A percentile compares a stretch with the other conserved stretches of the same genome.
Conservation (phyloP, 805 yeast species). For the Pichia eremophila region DNA sequence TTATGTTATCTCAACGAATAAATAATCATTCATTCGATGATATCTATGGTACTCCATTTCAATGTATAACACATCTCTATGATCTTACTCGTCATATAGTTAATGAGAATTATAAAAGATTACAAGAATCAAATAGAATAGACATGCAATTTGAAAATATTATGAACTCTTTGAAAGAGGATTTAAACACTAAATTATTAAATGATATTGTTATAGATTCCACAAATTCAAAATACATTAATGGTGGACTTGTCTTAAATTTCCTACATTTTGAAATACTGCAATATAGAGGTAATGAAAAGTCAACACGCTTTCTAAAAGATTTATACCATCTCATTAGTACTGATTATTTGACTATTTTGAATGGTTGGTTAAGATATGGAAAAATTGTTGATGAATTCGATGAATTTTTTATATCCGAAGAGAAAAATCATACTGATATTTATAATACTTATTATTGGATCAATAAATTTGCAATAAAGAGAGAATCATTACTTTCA, state of each 20-base stretch:
- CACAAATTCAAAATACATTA: constrained; percentile 43
- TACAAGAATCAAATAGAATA: constrained; percentile 22
- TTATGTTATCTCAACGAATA: constrained; percentile 45
- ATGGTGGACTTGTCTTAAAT: constrained; percentile 69
- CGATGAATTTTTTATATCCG: constrained; percentile 71
- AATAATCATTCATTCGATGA: constrained; percentile 10
- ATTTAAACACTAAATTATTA: constrained; percentile 23
- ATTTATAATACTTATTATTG: constrained; percentile 47
- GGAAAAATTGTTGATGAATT: constrained; percentile 74
- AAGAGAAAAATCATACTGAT: constrained; percentile 12
- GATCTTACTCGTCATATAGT: constrained; percentile 43
- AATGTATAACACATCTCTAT: constrained; percentile 44
- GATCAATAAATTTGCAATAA: constrained; percentile 65
- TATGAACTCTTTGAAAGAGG: constrained; percentile 30
- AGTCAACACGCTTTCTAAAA: constrained; percentile 42
- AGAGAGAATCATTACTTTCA: constrained; percentile 65
- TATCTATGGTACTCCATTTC: constrained; percentile 18
- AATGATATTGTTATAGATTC: constrained; percentile 46
- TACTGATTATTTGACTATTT: constrained; percentile 50
- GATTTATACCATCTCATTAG: constrained; percentile 51
- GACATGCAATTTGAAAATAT: constrained; percentile 24
- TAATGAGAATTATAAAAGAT: constrained; percentile 34
- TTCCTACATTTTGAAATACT: constrained; percentile 51
- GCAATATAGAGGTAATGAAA: constrained; percentile 55
- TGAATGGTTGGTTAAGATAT: constrained; percentile 68